Evolutionary conservation across 2,329 filamentous ascomycete species (phyloP).

Genomic region (Claviceps humidiphila): DNA sequence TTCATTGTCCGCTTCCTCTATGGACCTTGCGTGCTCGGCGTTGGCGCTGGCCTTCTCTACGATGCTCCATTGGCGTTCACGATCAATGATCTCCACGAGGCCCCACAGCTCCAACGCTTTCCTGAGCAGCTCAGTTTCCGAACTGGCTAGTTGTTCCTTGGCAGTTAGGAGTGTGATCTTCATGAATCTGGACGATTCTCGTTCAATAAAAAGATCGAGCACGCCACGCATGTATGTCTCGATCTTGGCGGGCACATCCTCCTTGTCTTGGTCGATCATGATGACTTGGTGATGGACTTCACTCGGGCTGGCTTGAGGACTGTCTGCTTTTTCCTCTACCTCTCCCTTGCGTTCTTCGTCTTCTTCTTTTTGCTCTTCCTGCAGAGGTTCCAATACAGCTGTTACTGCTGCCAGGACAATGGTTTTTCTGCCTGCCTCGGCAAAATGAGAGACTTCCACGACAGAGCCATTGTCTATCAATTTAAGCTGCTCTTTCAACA

Average conservation of each 20-base stretch:
- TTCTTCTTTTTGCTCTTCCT: conserved; percentile 10
- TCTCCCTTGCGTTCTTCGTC: neutral
- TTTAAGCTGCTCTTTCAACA: conserved; percentile 35
- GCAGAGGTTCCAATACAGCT: conserved; percentile 21
- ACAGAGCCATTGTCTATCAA: conserved; percentile 35
- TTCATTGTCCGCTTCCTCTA: conserved; percentile 34
- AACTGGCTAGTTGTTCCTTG: conserved; percentile 29
- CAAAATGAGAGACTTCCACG: conserved; percentile 48
- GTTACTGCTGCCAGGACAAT: conserved; percentile 25
- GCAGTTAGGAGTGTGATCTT: conserved; percentile 44
- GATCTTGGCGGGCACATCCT: conserved; percentile 45
- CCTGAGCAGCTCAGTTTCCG: conserved; percentile 40
- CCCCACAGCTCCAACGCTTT: conserved; percentile 52
- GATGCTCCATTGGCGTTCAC: conserved; percentile 49
- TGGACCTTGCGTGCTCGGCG: conserved; percentile 28
- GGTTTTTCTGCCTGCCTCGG: conserved; percentile 32
- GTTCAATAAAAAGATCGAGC: conserved; percentile 42
- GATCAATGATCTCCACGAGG: conserved; percentile 50
- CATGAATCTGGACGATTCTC: conserved; percentile 48
- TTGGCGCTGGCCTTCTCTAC: conserved; percentile 31
- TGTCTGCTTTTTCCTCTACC: neutral
- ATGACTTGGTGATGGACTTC: conserved; percentile 22
- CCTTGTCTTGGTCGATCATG: conserved; percentile 48
- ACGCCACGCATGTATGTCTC: conserved; percentile 48
- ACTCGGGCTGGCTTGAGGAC: no score